A percentile compares a stretch with the other conserved stretches of the same genome.
Evolutionary conservation across 768 basidiomycete species (phyloP).

Genomic region (Hericium alpestre): DNA sequence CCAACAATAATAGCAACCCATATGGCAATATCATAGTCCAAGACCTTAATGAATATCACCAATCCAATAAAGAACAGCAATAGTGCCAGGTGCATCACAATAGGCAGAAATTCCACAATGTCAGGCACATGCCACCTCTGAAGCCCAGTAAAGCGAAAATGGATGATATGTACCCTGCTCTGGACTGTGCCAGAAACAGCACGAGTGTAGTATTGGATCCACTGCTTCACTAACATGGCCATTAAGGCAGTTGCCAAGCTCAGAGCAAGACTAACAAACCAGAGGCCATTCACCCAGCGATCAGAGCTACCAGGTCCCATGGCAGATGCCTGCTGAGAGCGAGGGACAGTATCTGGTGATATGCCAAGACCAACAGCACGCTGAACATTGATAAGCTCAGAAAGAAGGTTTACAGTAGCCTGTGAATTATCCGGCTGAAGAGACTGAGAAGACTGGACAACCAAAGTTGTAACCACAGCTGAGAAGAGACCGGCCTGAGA

Average conservation of each 20-base stretch:
- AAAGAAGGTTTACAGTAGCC: background rate
- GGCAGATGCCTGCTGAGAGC: background rate
- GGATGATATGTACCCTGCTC: background rate
- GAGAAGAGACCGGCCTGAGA: background rate
- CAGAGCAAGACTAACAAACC: background rate
- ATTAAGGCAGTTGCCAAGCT: background rate
- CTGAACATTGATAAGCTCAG: background rate
- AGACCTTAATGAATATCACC: background rate
- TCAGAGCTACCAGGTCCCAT: background rate
- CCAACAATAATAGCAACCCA: no score
- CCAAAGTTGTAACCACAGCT: background rate
- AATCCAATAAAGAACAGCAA: background rate
- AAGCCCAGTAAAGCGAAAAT: background rate
- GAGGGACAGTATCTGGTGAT: background rate
- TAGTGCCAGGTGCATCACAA: background rate
- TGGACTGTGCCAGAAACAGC: background rate
- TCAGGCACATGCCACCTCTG: background rate
- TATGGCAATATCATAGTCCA: background rate
- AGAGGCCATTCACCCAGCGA: background rate
- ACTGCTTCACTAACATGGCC: background rate
- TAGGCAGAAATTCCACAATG: background rate
- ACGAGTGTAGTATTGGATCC: background rate
- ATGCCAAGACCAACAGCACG: background rate
- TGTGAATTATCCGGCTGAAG: background rate
- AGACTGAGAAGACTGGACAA: background rate